These are phyloP conservation scores for Rhytidiadelphus loreus DNA, from an alignment of 225 moss, liverwort and hornwort species.

Conservation along the genomic window DNA sequence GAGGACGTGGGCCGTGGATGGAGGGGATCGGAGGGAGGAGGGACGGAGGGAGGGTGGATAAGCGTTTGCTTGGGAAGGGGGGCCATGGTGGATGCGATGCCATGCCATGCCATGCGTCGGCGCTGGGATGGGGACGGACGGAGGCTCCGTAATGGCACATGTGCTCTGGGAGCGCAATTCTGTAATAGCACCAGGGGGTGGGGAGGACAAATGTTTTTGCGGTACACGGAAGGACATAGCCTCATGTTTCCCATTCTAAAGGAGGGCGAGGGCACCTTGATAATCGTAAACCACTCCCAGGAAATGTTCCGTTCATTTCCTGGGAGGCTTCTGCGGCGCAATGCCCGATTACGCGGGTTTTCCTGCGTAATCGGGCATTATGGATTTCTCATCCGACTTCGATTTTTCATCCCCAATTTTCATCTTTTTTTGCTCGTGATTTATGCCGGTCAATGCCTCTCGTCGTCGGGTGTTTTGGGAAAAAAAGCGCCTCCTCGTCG, in stretches of 20 bases:
- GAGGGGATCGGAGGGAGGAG: not conserved
- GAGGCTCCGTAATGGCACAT: not conserved
- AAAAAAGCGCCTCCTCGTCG: too few species aligned
- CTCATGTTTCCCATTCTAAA: not conserved
- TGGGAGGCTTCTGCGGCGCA: too few species aligned
- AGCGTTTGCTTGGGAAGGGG: not conserved
- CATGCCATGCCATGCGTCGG: not conserved
- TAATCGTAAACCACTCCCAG: too few species aligned
- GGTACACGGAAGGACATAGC: not conserved
- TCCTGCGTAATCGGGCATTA: too few species aligned
- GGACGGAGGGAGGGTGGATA: not conserved
- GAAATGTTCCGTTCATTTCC: too few species aligned
- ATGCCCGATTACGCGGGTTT: too few species aligned
- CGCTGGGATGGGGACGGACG: not conserved
- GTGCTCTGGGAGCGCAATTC: not conserved
- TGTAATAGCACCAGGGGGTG: not conserved
- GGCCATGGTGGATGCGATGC: not conserved
- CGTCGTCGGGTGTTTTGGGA: too few species aligned
- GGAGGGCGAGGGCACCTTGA: accelerated
- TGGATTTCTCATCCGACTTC: too few species aligned
- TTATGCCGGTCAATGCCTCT: too few species aligned
- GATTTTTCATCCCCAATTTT: too few species aligned
- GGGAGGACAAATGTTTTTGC: not conserved
- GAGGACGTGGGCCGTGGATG: constrained; percentile 2
- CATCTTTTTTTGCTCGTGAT: too few species aligned